Conservation (phyloP, 2,329 filamentous ascomycete species). For the Fusarium bulbicola region DNA sequence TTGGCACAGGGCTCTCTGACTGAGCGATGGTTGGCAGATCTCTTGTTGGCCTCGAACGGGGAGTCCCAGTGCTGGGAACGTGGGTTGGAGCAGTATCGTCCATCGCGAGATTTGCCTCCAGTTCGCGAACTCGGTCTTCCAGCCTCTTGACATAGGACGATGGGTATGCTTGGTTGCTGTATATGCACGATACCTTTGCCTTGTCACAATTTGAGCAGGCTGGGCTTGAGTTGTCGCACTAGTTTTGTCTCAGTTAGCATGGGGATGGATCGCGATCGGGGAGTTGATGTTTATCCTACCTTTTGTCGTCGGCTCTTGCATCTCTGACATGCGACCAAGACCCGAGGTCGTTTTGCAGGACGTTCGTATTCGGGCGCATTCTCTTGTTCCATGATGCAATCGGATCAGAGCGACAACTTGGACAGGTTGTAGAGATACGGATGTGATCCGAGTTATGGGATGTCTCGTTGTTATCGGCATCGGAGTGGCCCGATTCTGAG, state of each 20-base stretch:
- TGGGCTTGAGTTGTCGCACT: background rate
- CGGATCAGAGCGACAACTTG: background rate
- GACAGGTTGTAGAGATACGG: background rate
- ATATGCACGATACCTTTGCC: background rate
- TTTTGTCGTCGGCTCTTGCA: background rate
- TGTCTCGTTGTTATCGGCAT: background rate
- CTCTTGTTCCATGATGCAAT: background rate
- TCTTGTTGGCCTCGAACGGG: background rate
- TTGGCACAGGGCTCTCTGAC: background rate
- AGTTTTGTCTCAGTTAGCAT: background rate
- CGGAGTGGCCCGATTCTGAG: background rate
- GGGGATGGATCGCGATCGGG: background rate
- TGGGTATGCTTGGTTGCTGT: background rate
- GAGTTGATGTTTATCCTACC: background rate
- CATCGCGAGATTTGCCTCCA: background rate
- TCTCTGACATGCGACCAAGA: background rate
- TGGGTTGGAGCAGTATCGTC: background rate
- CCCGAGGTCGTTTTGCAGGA: background rate
- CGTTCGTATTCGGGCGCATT: background rate
- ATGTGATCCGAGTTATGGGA: background rate
- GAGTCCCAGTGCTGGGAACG: background rate
- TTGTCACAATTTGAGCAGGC: background rate
- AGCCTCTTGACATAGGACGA: background rate
- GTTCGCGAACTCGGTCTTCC: background rate
- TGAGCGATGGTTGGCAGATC: background rate